A percentile compares a stretch with the other conserved stretches of the same genome.
Evolutionary conservation across 2,329 filamentous ascomycete genomes (phyloP).

Genomic region (Lasiodiplodia gonubiensis): DNA sequence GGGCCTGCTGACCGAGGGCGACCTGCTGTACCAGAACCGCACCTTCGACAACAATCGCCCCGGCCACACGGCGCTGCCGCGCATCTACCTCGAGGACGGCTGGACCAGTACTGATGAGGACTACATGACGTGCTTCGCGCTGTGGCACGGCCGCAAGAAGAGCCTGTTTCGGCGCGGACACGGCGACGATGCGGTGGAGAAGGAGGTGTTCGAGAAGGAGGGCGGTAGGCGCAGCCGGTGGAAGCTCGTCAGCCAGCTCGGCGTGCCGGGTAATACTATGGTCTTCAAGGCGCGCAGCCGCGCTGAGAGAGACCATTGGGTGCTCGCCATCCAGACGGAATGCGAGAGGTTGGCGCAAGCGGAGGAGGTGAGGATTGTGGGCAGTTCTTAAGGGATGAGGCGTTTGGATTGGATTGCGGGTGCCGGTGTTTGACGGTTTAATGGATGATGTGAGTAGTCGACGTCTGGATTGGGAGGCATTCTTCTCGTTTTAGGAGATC

Average conservation of each 20-base stretch:
- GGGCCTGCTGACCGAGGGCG: conserved; percentile 64
- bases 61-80: conserved; percentile 63
- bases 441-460: background rate
- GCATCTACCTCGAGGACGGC: conserved; percentile 65
- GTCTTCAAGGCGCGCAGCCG: conserved; percentile 70
- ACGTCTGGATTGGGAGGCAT: background rate
- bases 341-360: conserved; percentile 64
- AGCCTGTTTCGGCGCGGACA: conserved; percentile 56
- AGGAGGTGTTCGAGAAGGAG: conserved; percentile 10
- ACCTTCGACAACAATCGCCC: conserved; percentile 68
- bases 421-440: background rate
- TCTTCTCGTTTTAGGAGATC: background rate
- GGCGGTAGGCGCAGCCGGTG: conserved; percentile 48
- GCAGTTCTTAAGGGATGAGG: background rate
- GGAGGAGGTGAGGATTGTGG: conserved; percentile 52
- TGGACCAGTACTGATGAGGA: conserved; percentile 69
- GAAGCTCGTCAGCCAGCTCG: conserved; percentile 65
- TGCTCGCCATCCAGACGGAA: conserved; percentile 68
- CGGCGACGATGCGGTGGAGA: conserved; percentile 37
- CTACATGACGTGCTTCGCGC: conserved; percentile 70
- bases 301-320: conserved; percentile 71
- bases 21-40: conserved; percentile 68
- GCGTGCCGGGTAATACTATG: conserved; percentile 65
- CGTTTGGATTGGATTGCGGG: background rate
- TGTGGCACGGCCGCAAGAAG: conserved; percentile 66